These are phyloP conservation scores for Euphorbia pulcherrima DNA, from an alignment of 345 rosid species.

Conservation along the genomic window DNA sequence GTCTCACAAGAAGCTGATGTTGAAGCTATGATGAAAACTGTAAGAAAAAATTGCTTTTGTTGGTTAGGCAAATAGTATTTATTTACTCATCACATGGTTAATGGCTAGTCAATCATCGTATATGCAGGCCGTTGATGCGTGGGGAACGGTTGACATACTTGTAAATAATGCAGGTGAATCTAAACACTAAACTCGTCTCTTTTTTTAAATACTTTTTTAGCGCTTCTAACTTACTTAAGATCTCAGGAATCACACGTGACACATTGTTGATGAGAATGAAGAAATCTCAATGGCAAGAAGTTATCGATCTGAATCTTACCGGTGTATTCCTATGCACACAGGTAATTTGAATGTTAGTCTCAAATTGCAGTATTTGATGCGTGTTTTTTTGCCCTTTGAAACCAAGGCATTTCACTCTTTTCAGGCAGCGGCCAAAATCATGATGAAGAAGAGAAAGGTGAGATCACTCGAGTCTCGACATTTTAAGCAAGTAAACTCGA, in stretches of 20 bases:
- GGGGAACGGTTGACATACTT: slow-evolving; percentile 94
- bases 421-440: slow-evolving; percentile 92
- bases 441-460: slow-evolving; percentile 94
- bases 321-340: slow-evolving; percentile 93
- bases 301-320: slow-evolving; percentile 86
- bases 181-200: no score
- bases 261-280: slow-evolving; percentile 91
- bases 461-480: no score
- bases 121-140: slow-evolving; percentile 78
- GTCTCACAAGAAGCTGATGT: slow-evolving; percentile 91
- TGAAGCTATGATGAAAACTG: slow-evolving; percentile 90
- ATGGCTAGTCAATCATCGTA: slow-evolving; percentile 13
- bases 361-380: slow-evolving; percentile 15
- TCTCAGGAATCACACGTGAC: slow-evolving; percentile 69
- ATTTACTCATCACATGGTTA: slow-evolving; percentile 11
- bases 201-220: no score
- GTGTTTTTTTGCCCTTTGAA: slow-evolving; percentile 7
- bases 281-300: slow-evolving; percentile 88
- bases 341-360: slow-evolving; percentile 39
- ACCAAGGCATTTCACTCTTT: slow-evolving; percentile 31
- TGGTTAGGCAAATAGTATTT: background rate
- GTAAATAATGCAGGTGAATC: slow-evolving; percentile 92
- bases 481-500: background rate
- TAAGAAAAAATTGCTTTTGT: slow-evolving; percentile 31
- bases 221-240: no score